phyloP scores from a whole-genome alignment of 2,329 filamentous ascomycete species.

The Microsporum ferrugineum region DNA sequence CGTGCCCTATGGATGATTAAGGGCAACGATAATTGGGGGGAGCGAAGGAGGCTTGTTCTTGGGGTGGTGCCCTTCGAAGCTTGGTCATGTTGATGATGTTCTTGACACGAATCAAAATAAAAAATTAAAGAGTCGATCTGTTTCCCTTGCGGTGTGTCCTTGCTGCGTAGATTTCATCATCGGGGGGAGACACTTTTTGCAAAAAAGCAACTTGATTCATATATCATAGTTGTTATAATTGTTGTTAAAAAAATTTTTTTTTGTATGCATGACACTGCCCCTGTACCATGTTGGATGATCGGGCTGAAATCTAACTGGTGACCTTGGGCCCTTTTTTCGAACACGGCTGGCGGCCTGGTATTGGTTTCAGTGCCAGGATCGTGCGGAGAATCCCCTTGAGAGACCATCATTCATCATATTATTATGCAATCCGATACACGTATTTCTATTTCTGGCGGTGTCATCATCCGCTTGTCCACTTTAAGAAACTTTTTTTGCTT shows the following conservation, averaged over 20 bases:
- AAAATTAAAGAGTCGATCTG: not conserved
- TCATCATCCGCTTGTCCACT: conserved; percentile 1
- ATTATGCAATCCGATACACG: not conserved
- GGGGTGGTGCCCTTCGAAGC: not conserved
- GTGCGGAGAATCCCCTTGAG: not conserved
- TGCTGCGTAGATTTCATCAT: conserved; percentile 3
- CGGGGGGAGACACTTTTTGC: not conserved
- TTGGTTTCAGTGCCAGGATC: conserved; percentile 1
- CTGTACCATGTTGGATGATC: conserved; percentile 5
- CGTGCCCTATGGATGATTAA: not conserved
- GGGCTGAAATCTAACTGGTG: conserved; percentile 5
- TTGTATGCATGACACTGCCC: conserved; percentile 5
- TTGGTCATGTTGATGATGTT: not conserved
- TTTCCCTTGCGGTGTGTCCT: not conserved
- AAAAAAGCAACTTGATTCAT: not conserved
- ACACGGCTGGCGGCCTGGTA: conserved; percentile 5
- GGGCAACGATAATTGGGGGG: not conserved
- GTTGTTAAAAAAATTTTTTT: not conserved
- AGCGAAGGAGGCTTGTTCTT: not conserved
- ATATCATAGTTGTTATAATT: not conserved
- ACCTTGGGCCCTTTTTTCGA: not conserved
- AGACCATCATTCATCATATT: not conserved
- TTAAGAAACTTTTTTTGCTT: conserved; percentile 1
- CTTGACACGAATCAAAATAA: not conserved
- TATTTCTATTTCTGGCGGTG: conserved; percentile 6